Base-by-base conservation (phyloP, 2,329 filamentous ascomycete genomes). In the Alternaria sp. region DNA sequence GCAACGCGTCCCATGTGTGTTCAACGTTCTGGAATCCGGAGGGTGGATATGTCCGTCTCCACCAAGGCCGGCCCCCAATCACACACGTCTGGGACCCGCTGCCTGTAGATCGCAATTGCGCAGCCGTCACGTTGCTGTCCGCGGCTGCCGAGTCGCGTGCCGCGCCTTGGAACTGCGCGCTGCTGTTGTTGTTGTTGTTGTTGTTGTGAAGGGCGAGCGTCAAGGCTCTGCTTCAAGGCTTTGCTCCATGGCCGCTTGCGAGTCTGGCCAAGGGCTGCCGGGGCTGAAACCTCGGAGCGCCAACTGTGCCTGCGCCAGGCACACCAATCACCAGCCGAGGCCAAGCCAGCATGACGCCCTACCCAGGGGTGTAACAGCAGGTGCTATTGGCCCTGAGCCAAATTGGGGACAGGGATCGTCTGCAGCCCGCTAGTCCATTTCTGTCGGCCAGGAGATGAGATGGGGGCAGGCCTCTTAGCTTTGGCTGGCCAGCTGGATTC, bases 61-160 rank as follows among this genome's bases (percentile, higher is more conserved):
- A 61, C 63, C 61, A 53, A 55, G 58, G 39, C 48, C 49, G 49
- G 42, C 60, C 56, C 56, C 60, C 65, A 66, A 68, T 65, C 61
- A 62, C 57, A 44, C 36, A 23, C 36, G 40, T 14, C 21, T 46
- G 17, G 58, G 58, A 60, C 54, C 68, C 68, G 67, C 66, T 56
- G 53, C 44, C 46, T 56, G 70, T 56, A 62, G 63, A 73, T 73
- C 65, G 56, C 60, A 70, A 73, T 74, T 73, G 70, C 71, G 71
- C 64, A 67, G 63, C 64, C 61, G 58, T 61, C 55, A 46, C 60
- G 50, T 31, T 36, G 23, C 17, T 17, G 48, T 48, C 60, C 54
- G 48, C 45, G 33, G 41, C 28, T 28, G 49, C 31, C 51, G 51
- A 39, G 46, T 50, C 33, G 33, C 14, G 28, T 50, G 11, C 31